Percentiles rank a stretch among this genome's conserved stretches.
phyloP scores from a whole-genome alignment of 352 stramenopile species.

The Phytophthora syringae region DNA sequence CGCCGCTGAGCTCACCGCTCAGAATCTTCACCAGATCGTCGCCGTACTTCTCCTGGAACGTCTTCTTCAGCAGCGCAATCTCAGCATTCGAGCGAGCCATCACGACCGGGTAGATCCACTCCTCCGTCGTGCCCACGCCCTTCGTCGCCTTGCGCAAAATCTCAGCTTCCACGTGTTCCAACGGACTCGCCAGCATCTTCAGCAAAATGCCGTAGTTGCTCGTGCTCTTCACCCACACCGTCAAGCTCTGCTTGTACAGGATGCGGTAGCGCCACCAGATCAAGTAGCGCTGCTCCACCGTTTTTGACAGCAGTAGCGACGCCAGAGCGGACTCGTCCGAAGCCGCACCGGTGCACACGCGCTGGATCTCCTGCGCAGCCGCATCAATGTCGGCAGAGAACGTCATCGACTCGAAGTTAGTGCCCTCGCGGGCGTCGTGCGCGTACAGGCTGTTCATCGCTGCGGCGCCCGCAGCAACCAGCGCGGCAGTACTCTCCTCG shows the following conservation, averaged over 20 bases:
- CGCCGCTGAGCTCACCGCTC: slow-evolving; percentile 39
- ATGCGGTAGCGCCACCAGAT: slow-evolving; percentile 17
- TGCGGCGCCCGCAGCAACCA: background rate
- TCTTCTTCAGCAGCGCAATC: slow-evolving; percentile 75
- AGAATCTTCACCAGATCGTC: slow-evolving; percentile 52
- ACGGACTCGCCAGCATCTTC: slow-evolving; percentile 35
- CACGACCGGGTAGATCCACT: slow-evolving; percentile 58
- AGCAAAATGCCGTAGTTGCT: slow-evolving; percentile 58
- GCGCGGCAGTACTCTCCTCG: background rate
- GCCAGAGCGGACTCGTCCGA: slow-evolving; percentile 18
- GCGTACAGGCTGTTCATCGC: slow-evolving; percentile 10
- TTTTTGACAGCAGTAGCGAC: slow-evolving; percentile 16
- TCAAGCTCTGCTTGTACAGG: slow-evolving; percentile 13
- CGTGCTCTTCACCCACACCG: slow-evolving; percentile 30
- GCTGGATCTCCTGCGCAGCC: slow-evolving; percentile 50
- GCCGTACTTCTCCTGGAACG: slow-evolving; percentile 55
- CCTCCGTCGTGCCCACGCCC: slow-evolving; percentile 48
- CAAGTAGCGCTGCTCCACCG: slow-evolving; percentile 19
- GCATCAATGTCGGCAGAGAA: slow-evolving; percentile 46
- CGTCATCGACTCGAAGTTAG: slow-evolving; percentile 27
- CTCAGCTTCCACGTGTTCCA: slow-evolving; percentile 52
- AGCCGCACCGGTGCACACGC: slow-evolving; percentile 6
- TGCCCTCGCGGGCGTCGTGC: slow-evolving; percentile 6
- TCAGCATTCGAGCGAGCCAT: slow-evolving; percentile 48
- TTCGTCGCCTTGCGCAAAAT: slow-evolving; percentile 46